Conservation (phyloP, 768 basidiomycete species). For the Lactarius sp. region DNA sequence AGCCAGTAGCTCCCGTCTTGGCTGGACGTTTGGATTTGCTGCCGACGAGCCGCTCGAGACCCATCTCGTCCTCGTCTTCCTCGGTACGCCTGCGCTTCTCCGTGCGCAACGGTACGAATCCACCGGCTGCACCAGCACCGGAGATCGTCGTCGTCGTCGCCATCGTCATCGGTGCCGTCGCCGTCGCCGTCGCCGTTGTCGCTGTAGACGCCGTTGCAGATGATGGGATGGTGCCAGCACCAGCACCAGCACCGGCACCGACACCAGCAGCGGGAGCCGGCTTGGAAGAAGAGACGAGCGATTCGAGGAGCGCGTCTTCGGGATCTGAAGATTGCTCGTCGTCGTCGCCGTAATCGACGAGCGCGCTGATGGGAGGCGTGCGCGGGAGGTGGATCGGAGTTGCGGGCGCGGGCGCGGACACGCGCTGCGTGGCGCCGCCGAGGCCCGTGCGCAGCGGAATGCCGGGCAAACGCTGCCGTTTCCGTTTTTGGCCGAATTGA, state of each 20-base stretch:
- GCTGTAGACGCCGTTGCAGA: neutral
- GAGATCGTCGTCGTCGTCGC: slow-evolving; percentile 5
- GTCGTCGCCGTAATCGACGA: slow-evolving; percentile 77
- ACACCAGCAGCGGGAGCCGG: slow-evolving; percentile 28
- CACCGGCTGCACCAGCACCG: slow-evolving; percentile 11
- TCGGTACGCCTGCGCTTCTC: slow-evolving; percentile 37
- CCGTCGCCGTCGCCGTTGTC: neutral
- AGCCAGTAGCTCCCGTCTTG: slow-evolving; percentile 5
- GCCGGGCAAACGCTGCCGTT: slow-evolving; percentile 39
- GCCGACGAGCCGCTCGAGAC: slow-evolving; percentile 51
- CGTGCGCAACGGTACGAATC: slow-evolving; percentile 45
- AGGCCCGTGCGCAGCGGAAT: slow-evolving; percentile 29
- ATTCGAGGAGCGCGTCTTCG: slow-evolving; percentile 50
- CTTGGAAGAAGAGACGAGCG: slow-evolving; percentile 41
- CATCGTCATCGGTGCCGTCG: neutral
- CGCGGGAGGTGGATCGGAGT: slow-evolving; percentile 36
- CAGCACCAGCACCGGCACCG: neutral
- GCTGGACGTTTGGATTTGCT: slow-evolving; percentile 38
- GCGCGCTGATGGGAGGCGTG: slow-evolving; percentile 50
- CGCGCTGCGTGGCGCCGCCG: slow-evolving; percentile 43
- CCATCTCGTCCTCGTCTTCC: slow-evolving; percentile 66
- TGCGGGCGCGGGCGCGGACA: slow-evolving; percentile 19
- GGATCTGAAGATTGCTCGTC: slow-evolving; percentile 56
- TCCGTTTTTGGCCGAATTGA: slow-evolving; percentile 29
- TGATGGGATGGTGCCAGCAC: neutral